Percentiles rank a stretch among this genome's conserved stretches.
Evolutionary conservation across 208 protist species (phyloP).

Genomic region (Leishmania gerbilli): DNA sequence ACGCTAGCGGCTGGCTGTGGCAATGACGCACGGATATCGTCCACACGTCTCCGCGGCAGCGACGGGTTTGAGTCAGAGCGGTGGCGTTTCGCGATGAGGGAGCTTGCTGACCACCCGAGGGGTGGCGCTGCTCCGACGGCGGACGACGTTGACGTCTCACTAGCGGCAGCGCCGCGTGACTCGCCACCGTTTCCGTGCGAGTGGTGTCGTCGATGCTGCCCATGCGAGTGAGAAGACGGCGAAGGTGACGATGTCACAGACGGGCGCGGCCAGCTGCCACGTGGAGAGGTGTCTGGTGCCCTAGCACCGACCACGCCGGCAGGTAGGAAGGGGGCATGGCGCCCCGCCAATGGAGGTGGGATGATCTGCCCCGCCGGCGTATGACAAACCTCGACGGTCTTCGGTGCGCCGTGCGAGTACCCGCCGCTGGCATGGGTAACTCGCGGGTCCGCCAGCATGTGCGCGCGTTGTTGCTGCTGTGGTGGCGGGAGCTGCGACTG

Average conservation of each 20-base stretch:
- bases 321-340: background rate
- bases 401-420: background rate
- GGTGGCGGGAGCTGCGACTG: background rate
- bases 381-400: background rate
- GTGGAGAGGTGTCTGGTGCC: background rate
- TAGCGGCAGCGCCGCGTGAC: background rate
- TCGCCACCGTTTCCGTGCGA: conserved; percentile 7
- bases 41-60: background rate
- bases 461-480: background rate
- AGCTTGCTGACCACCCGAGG: conserved; percentile 64
- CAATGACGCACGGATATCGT: background rate
- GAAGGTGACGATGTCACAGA: background rate
- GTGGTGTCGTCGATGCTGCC: conserved; percentile 3
- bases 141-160: background rate
- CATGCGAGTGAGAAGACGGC: background rate
- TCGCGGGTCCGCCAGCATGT: background rate
- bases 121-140: conserved; percentile 24
- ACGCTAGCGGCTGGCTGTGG: background rate
- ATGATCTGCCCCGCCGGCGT: conserved; percentile 3
- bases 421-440: background rate
- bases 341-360: background rate
- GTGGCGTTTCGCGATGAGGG: conserved; percentile 41
- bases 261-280: background rate
- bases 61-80: conserved; percentile 12
- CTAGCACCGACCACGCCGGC: background rate